phyloP scores from a whole-genome alignment of 805 yeast species.

The Torulaspora quercuum region DNA sequence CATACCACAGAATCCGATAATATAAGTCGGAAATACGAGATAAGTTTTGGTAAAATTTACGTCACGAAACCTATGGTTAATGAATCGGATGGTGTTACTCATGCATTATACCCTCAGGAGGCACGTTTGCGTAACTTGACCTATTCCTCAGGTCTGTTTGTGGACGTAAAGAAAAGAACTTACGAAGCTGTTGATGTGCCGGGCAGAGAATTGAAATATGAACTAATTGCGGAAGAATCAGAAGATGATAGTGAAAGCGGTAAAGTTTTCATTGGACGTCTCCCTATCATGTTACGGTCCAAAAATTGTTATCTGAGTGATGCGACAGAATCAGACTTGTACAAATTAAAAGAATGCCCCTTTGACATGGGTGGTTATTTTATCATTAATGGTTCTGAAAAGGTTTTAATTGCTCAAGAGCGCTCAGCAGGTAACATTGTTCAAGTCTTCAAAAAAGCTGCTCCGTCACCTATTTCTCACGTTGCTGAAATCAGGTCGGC shows the following conservation, averaged over 20 bases:
- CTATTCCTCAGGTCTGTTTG: conserved; percentile 92
- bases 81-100: conserved; percentile 99
- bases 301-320: conserved; percentile 92
- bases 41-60: conserved; percentile 95
- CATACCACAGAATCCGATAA: conserved; percentile 89
- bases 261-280: conserved; percentile 90
- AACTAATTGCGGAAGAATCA: conserved; percentile 46
- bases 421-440: conserved; percentile 98
- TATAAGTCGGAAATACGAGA: conserved; percentile 88
- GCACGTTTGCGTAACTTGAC: conserved; percentile 95
- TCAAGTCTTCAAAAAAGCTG: conserved; percentile 96
- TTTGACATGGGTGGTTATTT: conserved; percentile 99
- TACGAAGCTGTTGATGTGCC: conserved; percentile 76
- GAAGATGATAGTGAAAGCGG: conserved; percentile 68
- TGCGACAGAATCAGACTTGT: conserved; percentile 86
- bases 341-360: conserved; percentile 96
- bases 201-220: conserved; percentile 58
- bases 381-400: conserved; percentile 96
- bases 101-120: conserved; percentile 96
- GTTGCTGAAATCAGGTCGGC: conserved; percentile 97
- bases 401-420: conserved; percentile 97
- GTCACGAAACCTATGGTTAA: conserved; percentile 97
- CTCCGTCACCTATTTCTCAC: conserved; percentile 94
- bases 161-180: conserved; percentile 90
- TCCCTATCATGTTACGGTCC: conserved; percentile 96